Evolutionary conservation across 305 asterid genomes (phyloP).

Genomic region (Solanum chacoense): DNA sequence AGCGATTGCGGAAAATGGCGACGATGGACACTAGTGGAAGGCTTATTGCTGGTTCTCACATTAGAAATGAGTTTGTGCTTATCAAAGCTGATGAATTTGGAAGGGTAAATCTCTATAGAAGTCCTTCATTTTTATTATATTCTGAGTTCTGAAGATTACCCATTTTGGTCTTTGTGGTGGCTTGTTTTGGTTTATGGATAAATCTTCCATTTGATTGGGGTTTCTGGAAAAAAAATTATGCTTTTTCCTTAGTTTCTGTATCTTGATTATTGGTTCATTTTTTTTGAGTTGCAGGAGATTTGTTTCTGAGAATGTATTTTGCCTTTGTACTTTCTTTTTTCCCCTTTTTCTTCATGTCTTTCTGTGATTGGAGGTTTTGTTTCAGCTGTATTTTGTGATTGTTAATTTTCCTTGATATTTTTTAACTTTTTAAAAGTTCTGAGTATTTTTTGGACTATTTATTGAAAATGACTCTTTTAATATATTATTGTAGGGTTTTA

Average conservation of each 20-base stretch:
- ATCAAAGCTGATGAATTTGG: constrained; percentile 88
- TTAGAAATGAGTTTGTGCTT: constrained; percentile 67
- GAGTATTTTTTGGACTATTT: not conserved
- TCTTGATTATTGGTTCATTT: not conserved
- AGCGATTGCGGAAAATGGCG: constrained; percentile 18
- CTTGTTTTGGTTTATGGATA: not conserved
- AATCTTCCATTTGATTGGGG: not conserved
- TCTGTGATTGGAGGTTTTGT: not conserved
- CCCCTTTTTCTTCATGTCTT: not conserved
- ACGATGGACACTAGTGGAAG: constrained; percentile 79
- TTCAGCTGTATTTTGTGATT: not conserved
- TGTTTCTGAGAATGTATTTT: not conserved
- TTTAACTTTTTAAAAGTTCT: not conserved
- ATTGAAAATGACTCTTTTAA: not conserved
- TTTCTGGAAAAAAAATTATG: not conserved
- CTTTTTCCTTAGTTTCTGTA: not conserved
- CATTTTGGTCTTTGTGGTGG: not conserved
- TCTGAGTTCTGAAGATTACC: not conserved
- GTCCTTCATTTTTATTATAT: not conserved
- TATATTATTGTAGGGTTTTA: not conserved
- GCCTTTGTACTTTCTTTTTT: not conserved
- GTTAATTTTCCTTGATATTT: not conserved
- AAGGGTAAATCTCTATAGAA: constrained; percentile 27
- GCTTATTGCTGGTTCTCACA: constrained; percentile 88
- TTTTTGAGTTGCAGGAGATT: not conserved